Conservation (phyloP, 2,329 filamentous ascomycete genomes). For the Cercospora citrullina region DNA sequence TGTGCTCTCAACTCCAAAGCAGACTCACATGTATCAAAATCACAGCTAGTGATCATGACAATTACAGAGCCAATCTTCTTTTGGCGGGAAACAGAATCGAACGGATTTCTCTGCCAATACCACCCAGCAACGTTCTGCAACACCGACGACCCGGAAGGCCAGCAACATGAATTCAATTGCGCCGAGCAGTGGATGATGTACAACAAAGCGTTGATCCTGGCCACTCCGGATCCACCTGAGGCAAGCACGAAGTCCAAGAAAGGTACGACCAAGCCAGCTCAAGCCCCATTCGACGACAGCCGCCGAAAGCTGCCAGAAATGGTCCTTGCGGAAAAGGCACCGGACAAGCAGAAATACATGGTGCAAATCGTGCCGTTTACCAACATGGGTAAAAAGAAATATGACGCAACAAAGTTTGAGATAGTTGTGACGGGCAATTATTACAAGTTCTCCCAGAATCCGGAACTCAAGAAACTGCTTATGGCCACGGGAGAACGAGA, state of each 20-base stretch:
- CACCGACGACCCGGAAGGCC: constrained; percentile 28
- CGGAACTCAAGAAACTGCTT: constrained; percentile 43
- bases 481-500: constrained; percentile 54
- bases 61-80: constrained; percentile 36
- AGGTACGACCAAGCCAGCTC: neutral
- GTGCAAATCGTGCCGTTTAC: constrained; percentile 55
- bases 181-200: constrained; percentile 54
- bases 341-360: constrained; percentile 54
- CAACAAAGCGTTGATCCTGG: constrained; percentile 39
- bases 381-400: constrained; percentile 47
- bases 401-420: neutral
- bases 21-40: neutral
- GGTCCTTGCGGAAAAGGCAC: constrained; percentile 54
- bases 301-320: constrained; percentile 41
- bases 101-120: constrained; percentile 64
- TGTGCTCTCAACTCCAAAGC: neutral
- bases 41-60: neutral
- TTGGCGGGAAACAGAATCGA: constrained; percentile 45
- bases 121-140: constrained; percentile 52
- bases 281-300: neutral
- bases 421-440: constrained; percentile 60
- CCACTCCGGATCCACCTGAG: neutral
- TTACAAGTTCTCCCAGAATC: constrained; percentile 57
- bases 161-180: constrained; percentile 36
- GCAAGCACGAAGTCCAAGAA: neutral